phyloP scores from a whole-genome alignment of 2,329 filamentous ascomycete species.

The Diaporthe citri region DNA sequence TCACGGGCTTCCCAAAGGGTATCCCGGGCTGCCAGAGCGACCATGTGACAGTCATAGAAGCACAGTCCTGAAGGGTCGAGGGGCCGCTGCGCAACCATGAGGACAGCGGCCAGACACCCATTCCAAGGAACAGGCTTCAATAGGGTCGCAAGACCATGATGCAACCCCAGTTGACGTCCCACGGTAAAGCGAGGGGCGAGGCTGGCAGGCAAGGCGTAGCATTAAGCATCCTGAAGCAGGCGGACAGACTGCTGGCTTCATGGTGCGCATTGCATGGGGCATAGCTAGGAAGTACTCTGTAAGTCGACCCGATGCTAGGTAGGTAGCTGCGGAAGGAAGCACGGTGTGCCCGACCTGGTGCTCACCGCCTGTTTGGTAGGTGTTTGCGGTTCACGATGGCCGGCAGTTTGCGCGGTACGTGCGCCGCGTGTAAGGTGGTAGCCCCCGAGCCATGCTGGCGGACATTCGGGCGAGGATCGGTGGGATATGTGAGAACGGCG shows the following conservation, averaged over 20 bases:
- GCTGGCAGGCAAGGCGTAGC: neutral
- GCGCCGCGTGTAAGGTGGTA: neutral
- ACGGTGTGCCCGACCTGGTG: neutral
- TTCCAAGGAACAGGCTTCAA: neutral
- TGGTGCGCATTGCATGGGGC: neutral
- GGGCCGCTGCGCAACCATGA: neutral
- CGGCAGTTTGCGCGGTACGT: conserved; percentile 37
- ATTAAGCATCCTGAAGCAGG: neutral
- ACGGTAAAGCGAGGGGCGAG: neutral
- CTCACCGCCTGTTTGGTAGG: conserved; percentile 39
- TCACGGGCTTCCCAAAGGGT: conserved; percentile 11
- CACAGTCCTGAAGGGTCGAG: neutral
- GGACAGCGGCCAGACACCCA: neutral
- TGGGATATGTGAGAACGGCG: conserved; percentile 44
- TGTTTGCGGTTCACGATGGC: conserved; percentile 29
- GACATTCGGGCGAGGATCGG: conserved; percentile 14
- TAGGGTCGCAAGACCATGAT: conserved; percentile 3
- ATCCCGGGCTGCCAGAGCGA: neutral
- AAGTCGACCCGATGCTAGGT: neutral
- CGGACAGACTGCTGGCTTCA: neutral
- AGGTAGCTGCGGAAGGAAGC: neutral
- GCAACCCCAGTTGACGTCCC: neutral
- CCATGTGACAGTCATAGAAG: neutral
- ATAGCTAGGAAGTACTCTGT: neutral
- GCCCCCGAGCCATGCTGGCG: conserved; percentile 2